Percentiles rank a stretch among this genome's conserved stretches.
Evolutionary conservation across 1,284 basidiomycete species (phyloP).

Genomic region (Naganishia sp.): DNA sequence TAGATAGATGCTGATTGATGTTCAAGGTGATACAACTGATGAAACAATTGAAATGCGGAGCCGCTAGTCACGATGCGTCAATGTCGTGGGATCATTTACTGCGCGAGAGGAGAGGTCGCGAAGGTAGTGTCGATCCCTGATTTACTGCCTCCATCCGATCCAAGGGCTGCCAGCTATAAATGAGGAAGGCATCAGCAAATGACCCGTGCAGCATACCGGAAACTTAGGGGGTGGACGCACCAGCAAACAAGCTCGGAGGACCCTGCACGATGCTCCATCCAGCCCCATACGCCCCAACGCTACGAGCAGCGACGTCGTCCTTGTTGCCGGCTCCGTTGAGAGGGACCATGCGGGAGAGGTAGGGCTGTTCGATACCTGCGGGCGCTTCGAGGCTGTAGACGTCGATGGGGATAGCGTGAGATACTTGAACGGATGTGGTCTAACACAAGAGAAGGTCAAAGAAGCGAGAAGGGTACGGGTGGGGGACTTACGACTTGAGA

Average conservation of each 20-base stretch:
- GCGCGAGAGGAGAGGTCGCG: background rate
- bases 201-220: background rate
- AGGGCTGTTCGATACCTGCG: conserved; percentile 30
- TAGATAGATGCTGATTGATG: too few relatives aligned
- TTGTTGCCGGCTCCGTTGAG: background rate
- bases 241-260: conserved; percentile 30
- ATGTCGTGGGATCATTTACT: too few relatives aligned
- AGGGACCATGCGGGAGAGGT: conserved; percentile 19
- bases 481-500: background rate
- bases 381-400: conserved; percentile 30
- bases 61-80: too few relatives aligned
- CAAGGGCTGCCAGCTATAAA: conserved; percentile 26
- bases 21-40: too few relatives aligned
- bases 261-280: conserved; percentile 19
- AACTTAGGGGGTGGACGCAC: conserved; percentile 2
- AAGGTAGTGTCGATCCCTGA: too few relatives aligned
- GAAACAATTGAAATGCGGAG: background rate
- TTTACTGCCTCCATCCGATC: conserved; percentile 24
- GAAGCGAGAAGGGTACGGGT: background rate
- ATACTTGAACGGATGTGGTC: background rate
- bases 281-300: background rate
- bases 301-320: background rate
- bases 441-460: background rate
- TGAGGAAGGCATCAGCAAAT: background rate
- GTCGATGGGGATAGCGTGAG: background rate